A percentile compares a stretch with the other conserved stretches of the same genome.
These are phyloP conservation scores for Camellia lanceoleosa DNA, from an alignment of 148 eudicot genomes.

Conservation along the genomic window DNA sequence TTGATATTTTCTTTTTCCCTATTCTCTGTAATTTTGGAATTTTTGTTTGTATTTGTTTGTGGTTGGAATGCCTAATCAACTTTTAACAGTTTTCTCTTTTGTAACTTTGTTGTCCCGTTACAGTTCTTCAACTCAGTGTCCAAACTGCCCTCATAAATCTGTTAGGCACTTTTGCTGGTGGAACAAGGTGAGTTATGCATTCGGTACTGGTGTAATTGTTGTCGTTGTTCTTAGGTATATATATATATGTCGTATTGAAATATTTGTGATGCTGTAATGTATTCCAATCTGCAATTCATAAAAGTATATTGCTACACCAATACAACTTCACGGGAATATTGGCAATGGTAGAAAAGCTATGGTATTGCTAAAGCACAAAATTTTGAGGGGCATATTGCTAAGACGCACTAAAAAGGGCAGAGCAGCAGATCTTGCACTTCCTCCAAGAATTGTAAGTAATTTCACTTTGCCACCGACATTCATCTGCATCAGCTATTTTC, in stretches of 20 bases:
- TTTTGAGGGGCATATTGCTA: conserved; percentile 63
- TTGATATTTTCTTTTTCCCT: not conserved
- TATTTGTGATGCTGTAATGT: conserved; percentile 6
- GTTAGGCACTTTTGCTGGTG: conserved; percentile 63
- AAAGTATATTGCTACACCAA: conserved; percentile 21
- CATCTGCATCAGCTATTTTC: not conserved
- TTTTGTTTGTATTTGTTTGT: not conserved
- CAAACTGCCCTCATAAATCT: conserved; percentile 66
- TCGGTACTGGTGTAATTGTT: not conserved
- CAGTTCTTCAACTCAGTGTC: conserved; percentile 56
- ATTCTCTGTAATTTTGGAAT: not conserved
- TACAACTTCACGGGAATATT: conserved; percentile 48
- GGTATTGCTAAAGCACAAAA: conserved; percentile 74
- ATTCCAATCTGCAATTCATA: conserved; percentile 9
- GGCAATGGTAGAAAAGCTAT: conserved; percentile 62
- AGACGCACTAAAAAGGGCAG: conserved; percentile 92
- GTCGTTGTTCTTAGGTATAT: not conserved
- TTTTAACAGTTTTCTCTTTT: not conserved
- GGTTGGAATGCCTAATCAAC: not conserved
- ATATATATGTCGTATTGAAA: not conserved
- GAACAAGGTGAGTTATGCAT: conserved; percentile 17
- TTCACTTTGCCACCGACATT: not conserved
- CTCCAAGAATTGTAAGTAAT: conserved; percentile 76
- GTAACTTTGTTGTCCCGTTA: conserved; percentile 6
- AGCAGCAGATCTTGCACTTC: conserved; percentile 96